phyloP scores from a whole-genome alignment of 2,329 filamentous ascomycete species.

The Phaeoacremonium minimum region DNA sequence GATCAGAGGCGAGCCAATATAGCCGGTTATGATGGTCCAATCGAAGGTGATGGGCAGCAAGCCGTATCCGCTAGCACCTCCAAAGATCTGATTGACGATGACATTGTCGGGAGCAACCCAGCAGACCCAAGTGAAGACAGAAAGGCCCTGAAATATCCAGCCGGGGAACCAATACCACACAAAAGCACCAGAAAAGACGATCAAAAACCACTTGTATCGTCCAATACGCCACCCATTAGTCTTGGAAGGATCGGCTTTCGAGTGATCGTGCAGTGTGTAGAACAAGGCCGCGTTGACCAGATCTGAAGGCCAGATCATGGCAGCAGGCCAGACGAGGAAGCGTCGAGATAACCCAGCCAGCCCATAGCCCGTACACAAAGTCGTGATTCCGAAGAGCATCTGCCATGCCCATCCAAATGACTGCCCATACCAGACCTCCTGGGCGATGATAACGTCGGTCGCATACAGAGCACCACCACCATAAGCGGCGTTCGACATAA shows the following conservation, averaged over 20 bases:
- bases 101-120: slow-evolving; percentile 43
- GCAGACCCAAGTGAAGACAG: slow-evolving; percentile 37
- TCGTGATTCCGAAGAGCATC: slow-evolving; percentile 55
- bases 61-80: slow-evolving; percentile 31
- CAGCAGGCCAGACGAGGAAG: slow-evolving; percentile 56
- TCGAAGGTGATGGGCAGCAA: slow-evolving; percentile 31
- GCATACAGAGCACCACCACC: slow-evolving; percentile 55
- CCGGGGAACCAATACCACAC: slow-evolving; percentile 53
- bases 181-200: slow-evolving; percentile 47
- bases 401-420: slow-evolving; percentile 38
- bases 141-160: slow-evolving; percentile 46
- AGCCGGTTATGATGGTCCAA: slow-evolving; percentile 40
- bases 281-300: slow-evolving; percentile 54
- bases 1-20: slow-evolving; percentile 42
- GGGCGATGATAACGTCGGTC: slow-evolving; percentile 46
- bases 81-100: slow-evolving; percentile 41
- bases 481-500: slow-evolving; percentile 56
- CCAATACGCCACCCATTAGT: slow-evolving; percentile 59
- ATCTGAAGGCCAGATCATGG: slow-evolving; percentile 56
- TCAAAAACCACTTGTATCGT: slow-evolving; percentile 60
- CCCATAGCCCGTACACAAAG: slow-evolving; percentile 60
- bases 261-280: slow-evolving; percentile 40
- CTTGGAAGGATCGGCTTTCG: slow-evolving; percentile 39
- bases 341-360: slow-evolving; percentile 55
- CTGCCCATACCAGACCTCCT: slow-evolving; percentile 54